A percentile compares a stretch with the other conserved stretches of the same genome.
These are phyloP conservation scores for Dispira parvispora DNA, from an alignment of 192 early-diverging fungal genomes.

Conservation along the genomic window DNA sequence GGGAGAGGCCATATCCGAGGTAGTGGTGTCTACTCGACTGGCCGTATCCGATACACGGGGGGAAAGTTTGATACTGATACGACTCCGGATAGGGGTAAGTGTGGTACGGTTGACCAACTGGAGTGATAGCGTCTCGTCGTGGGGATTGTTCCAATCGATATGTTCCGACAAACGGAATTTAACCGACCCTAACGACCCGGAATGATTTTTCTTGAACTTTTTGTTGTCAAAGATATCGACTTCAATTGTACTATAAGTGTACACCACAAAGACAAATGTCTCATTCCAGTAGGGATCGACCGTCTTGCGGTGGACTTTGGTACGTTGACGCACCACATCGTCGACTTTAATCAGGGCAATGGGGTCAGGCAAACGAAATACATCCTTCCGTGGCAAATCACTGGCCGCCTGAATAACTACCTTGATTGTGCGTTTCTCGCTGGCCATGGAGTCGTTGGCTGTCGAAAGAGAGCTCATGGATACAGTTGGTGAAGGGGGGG, in stretches of 20 bases:
- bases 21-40: neutral
- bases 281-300: slow-evolving; percentile 97
- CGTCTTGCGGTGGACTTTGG: slow-evolving; percentile 70
- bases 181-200: slow-evolving; percentile 79
- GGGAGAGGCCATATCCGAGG: neutral
- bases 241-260: slow-evolving; percentile 46
- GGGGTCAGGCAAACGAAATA: slow-evolving; percentile 66
- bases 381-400: slow-evolving; percentile 7
- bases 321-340: slow-evolving; percentile 87
- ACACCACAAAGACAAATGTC: slow-evolving; percentile 18
- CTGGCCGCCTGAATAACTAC: neutral
- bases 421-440: slow-evolving; percentile 6
- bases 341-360: slow-evolving; percentile 92
- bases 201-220: slow-evolving; percentile 85
- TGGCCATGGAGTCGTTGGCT: neutral
- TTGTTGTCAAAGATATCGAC: slow-evolving; percentile 97
- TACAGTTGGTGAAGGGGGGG: neutral
- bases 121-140: slow-evolving; percentile 25
- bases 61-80: neutral
- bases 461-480: neutral
- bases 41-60: neutral
- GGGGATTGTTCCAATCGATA: slow-evolving; percentile 56
- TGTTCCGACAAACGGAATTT: slow-evolving; percentile 70
- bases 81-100: neutral
- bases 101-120: slow-evolving; percentile 1